Evolutionary conservation across 495 filamentous ascomycete genomes (phyloP), one percentile per base, ranked within the genome.

Genomic region (Penicillium argentinense): DNA sequence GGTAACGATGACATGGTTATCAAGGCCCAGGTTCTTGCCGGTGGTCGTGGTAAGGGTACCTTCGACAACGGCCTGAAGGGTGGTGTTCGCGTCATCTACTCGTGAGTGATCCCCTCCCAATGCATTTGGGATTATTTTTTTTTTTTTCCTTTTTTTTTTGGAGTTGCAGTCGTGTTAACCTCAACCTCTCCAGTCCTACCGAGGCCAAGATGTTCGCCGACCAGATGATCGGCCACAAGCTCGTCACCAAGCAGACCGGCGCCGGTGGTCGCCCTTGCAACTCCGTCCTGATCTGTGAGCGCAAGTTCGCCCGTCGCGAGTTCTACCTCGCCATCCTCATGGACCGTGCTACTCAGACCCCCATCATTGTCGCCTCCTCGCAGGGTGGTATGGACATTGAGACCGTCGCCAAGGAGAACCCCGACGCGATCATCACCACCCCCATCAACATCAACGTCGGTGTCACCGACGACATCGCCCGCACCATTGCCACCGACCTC

Each of bases 301-400:
- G 93, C 79, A 98, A 98, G 79, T 98, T 97, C 60, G 93, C 93
- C 57, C 90, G 93, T 49, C 85, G 95, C 61, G 93, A 98, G 75
- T 98, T 97, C 82, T 98, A 98, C 76, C 84, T 98, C 14, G 93
- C 93, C 57, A 82, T 98, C 51, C 82, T 98, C 53, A 96, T 98
- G 92, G 93, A 98, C 77, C 90, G 93, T 53, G 79, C 77, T 56
- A 86, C 88, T 13, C 93, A 97, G 77, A 80, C 82, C 49, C 95
- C 93, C 50, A 88, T 97, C 66, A 96, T 98, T 57, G 89, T 98
- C 25, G 88, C 95, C 56, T 97, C 92, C 28, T 96, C 92, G 21
- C 93, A 97, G 69, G 93, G 93, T 71, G 93, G 93, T 63, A 95
- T 98, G 89, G 93, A 97, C 64, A 98, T 98, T 54, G 93, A 98